Evolutionary conservation across 2,329 filamentous ascomycete species (phyloP), one percentile per base, ranked within the genome.

Genomic region (Gremmenia infestans): DNA sequence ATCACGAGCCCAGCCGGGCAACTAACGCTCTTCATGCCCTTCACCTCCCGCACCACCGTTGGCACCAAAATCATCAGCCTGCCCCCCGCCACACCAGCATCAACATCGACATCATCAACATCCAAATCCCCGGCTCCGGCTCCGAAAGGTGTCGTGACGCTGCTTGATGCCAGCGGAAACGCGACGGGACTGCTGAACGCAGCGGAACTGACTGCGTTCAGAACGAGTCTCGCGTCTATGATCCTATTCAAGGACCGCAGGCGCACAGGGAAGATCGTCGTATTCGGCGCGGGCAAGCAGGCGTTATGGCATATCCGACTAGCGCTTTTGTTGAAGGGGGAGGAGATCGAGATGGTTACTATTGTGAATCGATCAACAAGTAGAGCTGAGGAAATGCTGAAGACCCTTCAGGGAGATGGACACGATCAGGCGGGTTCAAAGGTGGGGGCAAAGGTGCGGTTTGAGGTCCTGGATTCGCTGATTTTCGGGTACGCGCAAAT

Each of bases 291-390:
- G 37, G 91, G 91, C 47, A 83, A 86, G 63, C 91, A 96, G 73
- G 91, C 91, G 9, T 93, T 93, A 74, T 96, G 91, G 91, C 91
- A 96, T 70, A 83, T 93, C 43, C 85, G 90, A 1, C 79, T 96
- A 7, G 87, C 91, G 0, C 78, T 96, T 11, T 78, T 91, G 62
- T 19, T 54, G 8, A 4, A 46, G 3, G 32, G 28, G 22, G 9
- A 6, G 5, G 52, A 54, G 19, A 54, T 48, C 9, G 15, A 46
- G 32, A 32, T 9, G n/a, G 25, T 54, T 15, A 47, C 42, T 15
- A 37, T 53, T 28, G 42, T 53, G 5, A 53, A 53, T 22, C 14
- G 40, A n/a, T 23, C 15, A 3, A 14, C n/a, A 22, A 23, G 15
- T 2, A 1, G 45, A 14, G 23, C 45, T 12, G 22, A 47, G 23